These are phyloP conservation scores for Castanopsis chinensis DNA, from an alignment of 306 rosid genomes.

Conservation along the genomic window DNA sequence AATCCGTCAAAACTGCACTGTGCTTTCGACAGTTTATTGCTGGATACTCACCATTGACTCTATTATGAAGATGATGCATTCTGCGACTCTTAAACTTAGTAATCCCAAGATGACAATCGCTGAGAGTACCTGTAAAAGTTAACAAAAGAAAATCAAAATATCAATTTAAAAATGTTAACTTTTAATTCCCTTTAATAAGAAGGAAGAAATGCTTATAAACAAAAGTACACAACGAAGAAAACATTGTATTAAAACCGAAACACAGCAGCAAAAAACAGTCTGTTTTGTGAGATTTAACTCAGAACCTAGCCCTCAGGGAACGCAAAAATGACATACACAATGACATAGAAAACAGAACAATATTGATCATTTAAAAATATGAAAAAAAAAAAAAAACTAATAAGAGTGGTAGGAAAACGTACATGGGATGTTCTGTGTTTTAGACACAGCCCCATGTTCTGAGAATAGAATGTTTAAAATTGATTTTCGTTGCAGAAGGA, in stretches of 20 bases:
- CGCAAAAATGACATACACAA: background rate
- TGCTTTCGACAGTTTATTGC: conserved; percentile 61
- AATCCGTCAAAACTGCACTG: conserved; percentile 58
- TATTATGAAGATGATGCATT: conserved; percentile 7
- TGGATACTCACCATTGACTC: conserved; percentile 21
- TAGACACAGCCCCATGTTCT: conserved; percentile 21
- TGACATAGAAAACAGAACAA: background rate
- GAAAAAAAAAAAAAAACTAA: too few relatives aligned
- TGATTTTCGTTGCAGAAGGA: background rate
- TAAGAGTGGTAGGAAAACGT: background rate
- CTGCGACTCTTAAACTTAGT: conserved; percentile 25
- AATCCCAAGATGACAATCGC: conserved; percentile 19
- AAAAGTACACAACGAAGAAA: background rate
- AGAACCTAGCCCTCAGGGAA: too few relatives aligned
- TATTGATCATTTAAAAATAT: too few relatives aligned
- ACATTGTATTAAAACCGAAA: background rate
- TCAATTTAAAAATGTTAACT: background rate
- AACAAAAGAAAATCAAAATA: background rate
- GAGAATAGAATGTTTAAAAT: background rate
- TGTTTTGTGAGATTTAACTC: background rate
- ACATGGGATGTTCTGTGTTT: conserved; percentile 17
- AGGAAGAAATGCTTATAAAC: background rate
- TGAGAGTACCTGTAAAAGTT: background rate
- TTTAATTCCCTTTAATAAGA: background rate
- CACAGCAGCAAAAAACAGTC: background rate